Evolutionary conservation across 208 protist genomes (phyloP), one percentile per base, ranked within the genome.

Genomic region (Histomonas meleagridis): DNA sequence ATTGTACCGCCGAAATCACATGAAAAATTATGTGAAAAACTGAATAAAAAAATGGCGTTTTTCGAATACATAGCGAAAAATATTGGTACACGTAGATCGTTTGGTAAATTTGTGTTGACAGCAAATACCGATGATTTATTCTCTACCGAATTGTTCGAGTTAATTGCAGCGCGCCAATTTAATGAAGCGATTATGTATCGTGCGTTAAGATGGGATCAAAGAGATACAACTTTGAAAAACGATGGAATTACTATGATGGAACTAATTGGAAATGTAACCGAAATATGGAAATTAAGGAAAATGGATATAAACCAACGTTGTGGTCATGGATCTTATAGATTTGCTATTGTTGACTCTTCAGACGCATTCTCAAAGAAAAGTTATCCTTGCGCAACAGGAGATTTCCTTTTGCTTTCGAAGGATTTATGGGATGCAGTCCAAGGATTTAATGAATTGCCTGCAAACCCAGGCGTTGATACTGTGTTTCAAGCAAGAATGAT

Each of bases 61-160:
- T 86, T 86, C 26, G 76, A 86, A n/a, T 86, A 86, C 38, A 86
- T 86, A 32, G 46, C 32, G 0, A 86, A 86, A 28, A 86, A 86
- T 46, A 55, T 55, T 38, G 76, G 76, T 12, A 86, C 55, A 18
- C 23, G 76, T 21, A 32, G 76, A 55, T 26, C 40, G 32, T 35
- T 18, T 32, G 76, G 76, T 18, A 28, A 86, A 32, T 86, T 86
- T 28, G 38, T 86, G 14, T 28, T 86, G 1, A 26, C 76, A 4
- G 55, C 76, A 0, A 86, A 86, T 55, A 40, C 76, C 32, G 76
- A 86, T 49, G 55, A 86, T 55, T 38, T 86, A 21, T 86, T 55
- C 7, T 40, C 76, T 16, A 32, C 46, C 18, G 35, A 32, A 1
- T 86, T 86, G 1, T 86, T 86, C 76, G n/a, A 86, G 12, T 38